Evolutionary conservation across 2,329 filamentous ascomycete genomes (phyloP).

Genomic region (Ilyonectria sp.): DNA sequence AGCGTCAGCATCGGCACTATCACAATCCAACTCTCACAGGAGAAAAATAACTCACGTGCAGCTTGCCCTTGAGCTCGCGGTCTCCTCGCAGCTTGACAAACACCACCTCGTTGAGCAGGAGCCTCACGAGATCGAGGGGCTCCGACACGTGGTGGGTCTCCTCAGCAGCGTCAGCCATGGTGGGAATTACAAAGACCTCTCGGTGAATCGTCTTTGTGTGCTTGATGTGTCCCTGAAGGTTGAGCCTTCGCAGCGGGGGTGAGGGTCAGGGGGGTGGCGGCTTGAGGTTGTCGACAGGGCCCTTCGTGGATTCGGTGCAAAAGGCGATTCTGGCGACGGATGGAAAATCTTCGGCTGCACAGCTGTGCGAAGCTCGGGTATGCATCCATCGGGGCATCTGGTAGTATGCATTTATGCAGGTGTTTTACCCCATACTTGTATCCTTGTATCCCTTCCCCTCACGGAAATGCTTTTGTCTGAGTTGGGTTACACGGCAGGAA

Average conservation of each 20-base stretch:
- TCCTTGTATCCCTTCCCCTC: slow-evolving; percentile 34
- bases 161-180: slow-evolving; percentile 89
- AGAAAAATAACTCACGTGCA: slow-evolving; percentile 78
- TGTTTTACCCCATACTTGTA: slow-evolving; percentile 34
- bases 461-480: slow-evolving; percentile 17
- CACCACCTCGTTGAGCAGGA: slow-evolving; percentile 95
- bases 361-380: slow-evolving; percentile 8
- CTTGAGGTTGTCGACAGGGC: slow-evolving; percentile 34
- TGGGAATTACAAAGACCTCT: slow-evolving; percentile 38
- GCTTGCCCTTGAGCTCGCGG: slow-evolving; percentile 92
- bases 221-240: slow-evolving; percentile 25
- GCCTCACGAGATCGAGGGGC: slow-evolving; percentile 94
- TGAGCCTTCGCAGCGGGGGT: slow-evolving; percentile 26
- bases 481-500: slow-evolving; percentile 45
- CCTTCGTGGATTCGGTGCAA: slow-evolving; percentile 41
- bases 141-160: slow-evolving; percentile 83
- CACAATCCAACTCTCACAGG: neutral
- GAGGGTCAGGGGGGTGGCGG: slow-evolving; percentile 23
- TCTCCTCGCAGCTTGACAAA: slow-evolving; percentile 98
- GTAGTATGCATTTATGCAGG: slow-evolving; percentile 24
- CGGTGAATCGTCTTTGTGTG: slow-evolving; percentile 20
- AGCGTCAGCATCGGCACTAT: slow-evolving; percentile 26
- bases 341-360: slow-evolving; percentile 46
- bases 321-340: slow-evolving; percentile 38
- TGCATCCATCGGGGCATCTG: slow-evolving; percentile 15